Percentiles rank a stretch among this genome's conserved stretches.
Evolutionary conservation across 148 eudicot species (phyloP).

Genomic region (Camellia sinensis): DNA sequence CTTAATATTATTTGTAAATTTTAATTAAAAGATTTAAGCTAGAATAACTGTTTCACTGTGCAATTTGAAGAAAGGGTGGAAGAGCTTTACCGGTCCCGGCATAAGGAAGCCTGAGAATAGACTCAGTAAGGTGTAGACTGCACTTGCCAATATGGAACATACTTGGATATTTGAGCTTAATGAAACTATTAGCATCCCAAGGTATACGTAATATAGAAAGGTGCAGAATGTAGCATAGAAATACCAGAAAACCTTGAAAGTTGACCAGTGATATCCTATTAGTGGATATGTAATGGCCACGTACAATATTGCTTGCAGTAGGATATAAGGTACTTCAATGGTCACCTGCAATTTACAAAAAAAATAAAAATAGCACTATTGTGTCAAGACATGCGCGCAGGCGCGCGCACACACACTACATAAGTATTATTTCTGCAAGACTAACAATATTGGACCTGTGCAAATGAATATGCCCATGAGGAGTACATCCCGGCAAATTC

Average conservation of each 20-base stretch:
- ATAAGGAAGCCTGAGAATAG: conserved; percentile 45
- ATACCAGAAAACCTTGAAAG: conserved; percentile 28
- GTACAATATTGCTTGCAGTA: conserved; percentile 27
- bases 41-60: not conserved
- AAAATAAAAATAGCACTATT: not conserved
- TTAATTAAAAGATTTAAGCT: not conserved
- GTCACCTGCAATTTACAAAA: conserved; percentile 25
- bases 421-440: not conserved
- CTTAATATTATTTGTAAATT: too few species aligned
- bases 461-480: conserved; percentile 43
- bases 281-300: conserved; percentile 31
- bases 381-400: too few species aligned
- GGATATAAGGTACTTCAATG: conserved; percentile 38
- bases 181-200: conserved; percentile 37
- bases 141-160: conserved; percentile 27
- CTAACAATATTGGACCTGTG: conserved; percentile 33
- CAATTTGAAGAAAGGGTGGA: not conserved
- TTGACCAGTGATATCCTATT: conserved; percentile 36
- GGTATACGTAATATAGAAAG: conserved; percentile 17
- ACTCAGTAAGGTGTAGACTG: conserved; percentile 27
- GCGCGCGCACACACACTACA: not conserved
- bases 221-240: conserved; percentile 24
- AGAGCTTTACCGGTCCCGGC: conserved; percentile 33
- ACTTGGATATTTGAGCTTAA: conserved; percentile 31
- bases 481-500: conserved; percentile 37